Base-by-base conservation (phyloP, 2,329 filamentous ascomycete species). In the Ceratocystis ficicola region DNA sequence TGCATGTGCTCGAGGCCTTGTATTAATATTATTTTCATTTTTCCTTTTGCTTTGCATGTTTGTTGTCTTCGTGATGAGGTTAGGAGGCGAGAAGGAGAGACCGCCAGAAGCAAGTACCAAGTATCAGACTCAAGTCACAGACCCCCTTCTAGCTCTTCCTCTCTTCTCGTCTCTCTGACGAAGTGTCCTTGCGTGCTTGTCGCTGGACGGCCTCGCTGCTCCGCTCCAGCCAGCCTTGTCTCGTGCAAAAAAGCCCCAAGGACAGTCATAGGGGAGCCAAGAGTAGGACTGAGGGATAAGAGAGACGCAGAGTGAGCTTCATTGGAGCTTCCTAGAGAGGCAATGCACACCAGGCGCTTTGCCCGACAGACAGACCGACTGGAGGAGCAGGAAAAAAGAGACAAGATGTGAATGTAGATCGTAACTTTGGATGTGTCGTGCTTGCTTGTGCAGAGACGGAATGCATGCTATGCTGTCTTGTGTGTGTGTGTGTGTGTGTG, bases 251-350 rank as follows among this genome's bases (percentile, higher is more conserved):
- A 41, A 10, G 36, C 36, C 36, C 36, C 10, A 15, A 15, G 10
- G 36, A 4, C 36, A 41, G 15, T 41, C 36, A 41, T 10, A 3
- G 36, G 36, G 36, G 36, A 41, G 15, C 36, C 36, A 41, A 41
- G 36, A 15, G 36, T 12, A 41, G 36, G 15, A 41, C 36, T 41
- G 36, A 41, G 36, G 36, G 15, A 41, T 10, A 41, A 15, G 3
- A 12, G 36, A 28, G 0, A 7, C 15, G 6, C 25, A 28, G 7
- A n/a, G 55, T 59, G 55, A 59, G 55, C 52, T 57, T 57, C 52
- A 57, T 57, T 57, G 52, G n/a, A 5, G 52, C 28, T 57, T 57
- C 52, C 52, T 6, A 57, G 52, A 57, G 52, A 57, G 52, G 52
- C 52, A 57, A 57, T 57, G 25, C 12, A 28, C 48, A 20, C 36